These are phyloP conservation scores for Cinchona pubescens DNA, from an alignment of 257 asterid species.

Conservation along the genomic window DNA sequence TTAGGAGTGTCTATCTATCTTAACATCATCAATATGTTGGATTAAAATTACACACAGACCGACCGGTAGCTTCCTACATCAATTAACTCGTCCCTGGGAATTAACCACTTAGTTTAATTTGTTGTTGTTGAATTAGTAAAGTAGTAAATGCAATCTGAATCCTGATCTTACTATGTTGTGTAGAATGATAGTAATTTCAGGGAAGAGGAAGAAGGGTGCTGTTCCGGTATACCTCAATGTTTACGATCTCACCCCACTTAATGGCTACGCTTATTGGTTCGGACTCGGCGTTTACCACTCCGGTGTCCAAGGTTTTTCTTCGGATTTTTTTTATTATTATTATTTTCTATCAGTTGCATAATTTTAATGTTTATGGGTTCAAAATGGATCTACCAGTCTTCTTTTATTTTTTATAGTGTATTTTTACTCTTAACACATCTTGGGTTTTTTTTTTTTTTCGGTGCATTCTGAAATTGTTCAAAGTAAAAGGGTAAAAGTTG, in stretches of 20 bases:
- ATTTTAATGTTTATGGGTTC: neutral
- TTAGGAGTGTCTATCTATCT: too few relatives aligned
- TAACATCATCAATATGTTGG: too few relatives aligned
- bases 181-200: constrained; percentile 32
- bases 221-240: constrained; percentile 61
- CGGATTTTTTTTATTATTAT: neutral
- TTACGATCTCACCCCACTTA: constrained; percentile 65
- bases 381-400: neutral
- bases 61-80: too few relatives aligned
- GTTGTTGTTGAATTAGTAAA: too few relatives aligned
- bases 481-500: neutral
- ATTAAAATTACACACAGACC: too few relatives aligned
- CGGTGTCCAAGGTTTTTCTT: constrained; percentile 55
- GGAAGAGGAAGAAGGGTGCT: constrained; percentile 52
- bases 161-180: too few relatives aligned
- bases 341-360: neutral
- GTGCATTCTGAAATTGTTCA: neutral
- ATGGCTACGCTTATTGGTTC: constrained; percentile 70
- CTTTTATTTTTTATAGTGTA: neutral
- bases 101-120: too few relatives aligned
- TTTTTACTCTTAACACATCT: neutral
- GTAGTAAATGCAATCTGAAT: too few relatives aligned
- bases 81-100: too few relatives aligned
- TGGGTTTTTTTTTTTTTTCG: neutral
- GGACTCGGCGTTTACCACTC: constrained; percentile 75